A percentile compares a stretch with the other conserved stretches of the same genome.
phyloP scores from a whole-genome alignment of 805 yeast species.

The Phaffomyces thermotolerans region DNA sequence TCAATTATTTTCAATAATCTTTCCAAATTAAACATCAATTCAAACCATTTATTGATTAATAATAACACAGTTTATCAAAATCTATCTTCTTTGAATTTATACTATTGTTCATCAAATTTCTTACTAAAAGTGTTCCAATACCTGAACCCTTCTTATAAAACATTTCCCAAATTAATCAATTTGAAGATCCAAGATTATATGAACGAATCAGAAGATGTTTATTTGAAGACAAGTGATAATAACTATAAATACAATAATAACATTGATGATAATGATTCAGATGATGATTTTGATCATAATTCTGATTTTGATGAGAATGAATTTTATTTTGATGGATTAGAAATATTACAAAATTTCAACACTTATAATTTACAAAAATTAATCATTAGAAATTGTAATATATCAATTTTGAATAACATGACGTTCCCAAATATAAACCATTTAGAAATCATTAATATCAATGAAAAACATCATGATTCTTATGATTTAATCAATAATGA shows the following conservation, averaged over 20 bases:
- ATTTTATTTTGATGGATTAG: slow-evolving; percentile 30
- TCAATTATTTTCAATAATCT: slow-evolving; percentile 9
- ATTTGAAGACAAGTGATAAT: slow-evolving; percentile 17
- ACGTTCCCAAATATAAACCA: slow-evolving; percentile 10
- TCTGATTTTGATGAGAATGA: slow-evolving; percentile 29
- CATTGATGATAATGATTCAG: slow-evolving; percentile 17
- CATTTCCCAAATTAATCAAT: slow-evolving; percentile 12
- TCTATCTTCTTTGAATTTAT: slow-evolving; percentile 12
- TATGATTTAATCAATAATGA: slow-evolving; percentile 13
- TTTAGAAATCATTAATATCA: slow-evolving; percentile 17
- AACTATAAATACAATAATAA: slow-evolving; percentile 18
- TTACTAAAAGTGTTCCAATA: slow-evolving; percentile 16
- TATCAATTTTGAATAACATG: slow-evolving; percentile 15
- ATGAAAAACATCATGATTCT: slow-evolving; percentile 19
- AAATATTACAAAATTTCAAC: slow-evolving; percentile 17
- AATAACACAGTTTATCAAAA: slow-evolving; percentile 8
- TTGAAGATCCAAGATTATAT: slow-evolving; percentile 21
- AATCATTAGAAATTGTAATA: slow-evolving; percentile 18
- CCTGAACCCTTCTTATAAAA: slow-evolving; percentile 8
- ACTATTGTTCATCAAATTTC: slow-evolving; percentile 22
- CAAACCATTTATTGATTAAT: slow-evolving; percentile 16
- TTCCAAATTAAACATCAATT: slow-evolving; percentile 13
- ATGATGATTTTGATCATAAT: slow-evolving; percentile 27
- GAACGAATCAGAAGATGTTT: slow-evolving; percentile 21
- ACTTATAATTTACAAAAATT: slow-evolving; percentile 9